These are phyloP conservation scores for Lentinula sp. DNA, from an alignment of 768 basidiomycete species.

Conservation along the genomic window DNA sequence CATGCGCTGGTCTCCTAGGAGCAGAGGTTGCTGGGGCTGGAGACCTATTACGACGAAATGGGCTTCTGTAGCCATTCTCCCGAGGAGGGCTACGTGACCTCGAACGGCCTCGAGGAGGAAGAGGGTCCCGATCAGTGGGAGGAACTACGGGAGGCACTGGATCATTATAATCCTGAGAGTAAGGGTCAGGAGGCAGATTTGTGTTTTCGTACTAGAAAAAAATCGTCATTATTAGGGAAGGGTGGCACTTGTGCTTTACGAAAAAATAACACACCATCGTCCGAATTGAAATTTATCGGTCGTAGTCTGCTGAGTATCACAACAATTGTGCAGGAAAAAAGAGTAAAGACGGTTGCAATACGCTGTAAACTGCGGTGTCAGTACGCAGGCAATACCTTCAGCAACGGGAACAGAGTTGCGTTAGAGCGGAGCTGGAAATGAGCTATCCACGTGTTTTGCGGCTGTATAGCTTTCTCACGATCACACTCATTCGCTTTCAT, in stretches of 20 bases:
- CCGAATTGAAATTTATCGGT: too few species aligned
- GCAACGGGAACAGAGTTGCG: background rate
- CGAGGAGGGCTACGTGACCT: constrained; percentile 65
- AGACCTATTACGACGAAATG: constrained; percentile 45
- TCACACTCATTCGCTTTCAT: too few species aligned
- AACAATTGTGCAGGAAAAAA: too few species aligned
- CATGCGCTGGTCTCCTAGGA: constrained; percentile 61
- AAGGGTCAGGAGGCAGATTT: constrained; percentile 64
- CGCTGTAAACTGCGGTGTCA: too few species aligned
- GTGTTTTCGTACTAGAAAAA: constrained; percentile 55
- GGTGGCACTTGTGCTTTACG: background rate
- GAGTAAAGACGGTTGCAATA: too few species aligned
- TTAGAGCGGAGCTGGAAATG: constrained; percentile 34
- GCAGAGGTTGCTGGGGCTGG: constrained; percentile 34
- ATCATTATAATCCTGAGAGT: constrained; percentile 68
- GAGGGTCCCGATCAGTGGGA: constrained; percentile 49
- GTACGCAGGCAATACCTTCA: too few species aligned
- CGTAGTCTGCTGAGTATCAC: too few species aligned
- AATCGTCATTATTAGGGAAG: background rate
- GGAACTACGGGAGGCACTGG: constrained; percentile 49
- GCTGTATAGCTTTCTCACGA: constrained; percentile 21
- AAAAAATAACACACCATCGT: constrained; percentile 55
- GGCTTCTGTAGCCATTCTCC: constrained; percentile 50
- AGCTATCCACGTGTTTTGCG: background rate
- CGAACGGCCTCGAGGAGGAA: constrained; percentile 55